Evolutionary conservation across 2,329 filamentous ascomycete genomes (phyloP), one percentile per base, ranked within the genome.

Genomic region (Arthrobotrys sinensis): DNA sequence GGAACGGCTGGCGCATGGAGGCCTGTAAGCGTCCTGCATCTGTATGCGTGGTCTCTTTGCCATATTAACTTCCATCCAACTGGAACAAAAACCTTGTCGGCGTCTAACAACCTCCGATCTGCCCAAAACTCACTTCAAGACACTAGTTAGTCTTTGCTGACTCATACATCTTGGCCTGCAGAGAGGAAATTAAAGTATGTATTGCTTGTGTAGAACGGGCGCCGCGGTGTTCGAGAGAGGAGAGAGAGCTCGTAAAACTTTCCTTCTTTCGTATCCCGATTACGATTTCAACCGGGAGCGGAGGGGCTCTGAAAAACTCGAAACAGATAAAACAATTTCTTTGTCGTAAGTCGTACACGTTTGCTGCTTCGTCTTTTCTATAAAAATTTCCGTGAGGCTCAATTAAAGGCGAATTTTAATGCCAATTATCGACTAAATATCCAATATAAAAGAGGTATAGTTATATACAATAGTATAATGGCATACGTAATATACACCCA

Each of bases 161-260:
- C 50, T 77, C 73, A 77, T 77, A 77, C 53, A 52, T 0, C 65
- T 69, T 60, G 43, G 65, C 43, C 32, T 40, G 16, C 52, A 19
- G 40, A 60, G 34, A 43, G 60, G 28, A 48, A 21, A 14, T 46
- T 65, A 40, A 21, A 24, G 10, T 62, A 28, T 63, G 21, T 46
- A 24, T 52, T 1, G 1, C 10, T 12, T 21, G 19, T 24, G 10
- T n/a, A 19, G 40, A 28, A 46, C 60, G 48, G 32, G 63, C 36
- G n/a, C 63, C 63, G 48, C 63, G 63, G 48, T 16, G 28, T 45
- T 11, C 64, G n/a, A 19, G 43, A 6, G 14, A 6, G 14, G 10
- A 11, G 12, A 57, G 52, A 36, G 50, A 57, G 52, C 36, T 72
- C 68, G 68, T 72, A 72, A 72, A 64, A 21, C 36, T 46, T 55